Evolutionary conservation across 306 rosid genomes (phyloP).

Genomic region (Begonia loranthoides): DNA sequence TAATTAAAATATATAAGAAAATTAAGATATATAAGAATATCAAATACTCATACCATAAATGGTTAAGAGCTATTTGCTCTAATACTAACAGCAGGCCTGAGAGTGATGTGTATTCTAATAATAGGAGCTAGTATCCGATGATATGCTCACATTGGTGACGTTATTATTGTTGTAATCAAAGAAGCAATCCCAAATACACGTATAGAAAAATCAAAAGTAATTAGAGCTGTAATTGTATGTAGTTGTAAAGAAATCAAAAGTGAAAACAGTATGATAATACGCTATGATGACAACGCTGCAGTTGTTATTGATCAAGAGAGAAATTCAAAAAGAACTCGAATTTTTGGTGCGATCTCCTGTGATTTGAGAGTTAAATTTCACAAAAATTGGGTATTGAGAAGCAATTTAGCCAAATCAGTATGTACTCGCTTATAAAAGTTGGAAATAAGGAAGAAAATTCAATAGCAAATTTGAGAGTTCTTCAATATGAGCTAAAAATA

Average conservation of each 20-base stretch:
- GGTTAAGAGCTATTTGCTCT: too few relatives aligned
- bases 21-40: too few relatives aligned
- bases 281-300: constrained; percentile 2
- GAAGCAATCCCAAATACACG: constrained; percentile 1
- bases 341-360: background rate
- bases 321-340: background rate
- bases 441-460: too few relatives aligned
- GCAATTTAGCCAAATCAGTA: too few relatives aligned
- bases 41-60: too few relatives aligned
- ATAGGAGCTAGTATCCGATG: background rate
- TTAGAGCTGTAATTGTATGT: constrained; percentile 7
- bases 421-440: too few relatives aligned
- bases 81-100: too few relatives aligned
- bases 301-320: constrained; percentile 5
- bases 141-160: background rate
- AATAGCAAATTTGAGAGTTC: too few relatives aligned
- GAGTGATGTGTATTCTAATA: background rate
- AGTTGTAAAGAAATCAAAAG: background rate
- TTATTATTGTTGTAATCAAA: constrained; percentile 6
- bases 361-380: background rate
- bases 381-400: too few relatives aligned
- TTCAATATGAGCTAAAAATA: too few relatives aligned
- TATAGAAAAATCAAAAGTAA: background rate
- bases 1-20: too few relatives aligned
- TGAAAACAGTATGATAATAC: constrained; percentile 1